These are phyloP conservation scores for Cercospora janseana DNA, from an alignment of 2,329 filamentous ascomycete genomes.

Conservation along the genomic window DNA sequence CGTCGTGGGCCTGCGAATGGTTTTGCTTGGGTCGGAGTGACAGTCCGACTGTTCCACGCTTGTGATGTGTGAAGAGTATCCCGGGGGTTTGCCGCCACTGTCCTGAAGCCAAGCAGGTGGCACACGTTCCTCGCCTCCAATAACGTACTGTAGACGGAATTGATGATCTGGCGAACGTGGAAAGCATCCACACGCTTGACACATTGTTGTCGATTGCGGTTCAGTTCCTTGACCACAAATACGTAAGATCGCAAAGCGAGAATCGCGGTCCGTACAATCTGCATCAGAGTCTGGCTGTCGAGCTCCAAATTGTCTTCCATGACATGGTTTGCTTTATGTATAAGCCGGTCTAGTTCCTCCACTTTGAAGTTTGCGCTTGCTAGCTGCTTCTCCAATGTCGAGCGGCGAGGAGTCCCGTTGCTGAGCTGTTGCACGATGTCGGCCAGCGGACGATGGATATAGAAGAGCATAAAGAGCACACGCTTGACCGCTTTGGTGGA, in stretches of 20 bases:
- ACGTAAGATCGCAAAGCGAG: constrained; percentile 52
- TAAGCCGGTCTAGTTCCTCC: constrained; percentile 55
- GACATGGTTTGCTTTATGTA: constrained; percentile 41
- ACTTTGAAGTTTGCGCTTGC: constrained; percentile 57
- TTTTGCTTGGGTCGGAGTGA: constrained; percentile 50
- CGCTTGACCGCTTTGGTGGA: constrained; percentile 32
- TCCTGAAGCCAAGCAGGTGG: constrained; percentile 49
- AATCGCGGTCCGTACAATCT: constrained; percentile 43
- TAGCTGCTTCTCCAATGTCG: constrained; percentile 54
- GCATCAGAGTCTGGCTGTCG: constrained; percentile 45
- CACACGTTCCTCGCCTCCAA: constrained; percentile 61
- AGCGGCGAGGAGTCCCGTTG: constrained; percentile 47
- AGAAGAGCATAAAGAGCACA: constrained; percentile 31
- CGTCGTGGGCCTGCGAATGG: constrained; percentile 46
- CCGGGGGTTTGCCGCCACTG: constrained; percentile 28
- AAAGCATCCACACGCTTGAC: constrained; percentile 56
- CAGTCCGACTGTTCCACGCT: constrained; percentile 36
- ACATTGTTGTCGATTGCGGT: constrained; percentile 50
- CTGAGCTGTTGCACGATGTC: constrained; percentile 44
- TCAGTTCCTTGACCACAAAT: constrained; percentile 50
- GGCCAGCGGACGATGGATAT: constrained; percentile 31
- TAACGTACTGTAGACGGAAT: constrained; percentile 58
- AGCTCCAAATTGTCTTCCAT: constrained; percentile 50
- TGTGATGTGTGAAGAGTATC: constrained; percentile 33
- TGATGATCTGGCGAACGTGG: constrained; percentile 58